A percentile compares a stretch with the other conserved stretches of the same genome.
These are phyloP conservation scores for Malus hybrid DNA, from an alignment of 331 rosid species.

Conservation along the genomic window DNA sequence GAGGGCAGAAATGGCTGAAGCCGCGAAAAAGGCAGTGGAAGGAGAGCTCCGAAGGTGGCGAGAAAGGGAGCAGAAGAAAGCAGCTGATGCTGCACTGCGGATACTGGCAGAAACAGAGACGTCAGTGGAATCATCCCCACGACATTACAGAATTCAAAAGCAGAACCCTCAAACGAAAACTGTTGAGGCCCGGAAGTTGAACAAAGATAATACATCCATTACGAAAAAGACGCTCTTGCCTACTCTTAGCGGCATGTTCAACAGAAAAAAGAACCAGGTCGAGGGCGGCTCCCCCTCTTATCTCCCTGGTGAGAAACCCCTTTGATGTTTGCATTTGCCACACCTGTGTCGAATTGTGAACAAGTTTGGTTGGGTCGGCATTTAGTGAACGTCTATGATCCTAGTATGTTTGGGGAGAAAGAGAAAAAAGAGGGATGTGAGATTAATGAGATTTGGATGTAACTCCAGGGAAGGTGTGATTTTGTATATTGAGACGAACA, in stretches of 20 bases:
- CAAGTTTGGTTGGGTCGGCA: conserved; percentile 33
- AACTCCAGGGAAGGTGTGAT: conserved; percentile 16
- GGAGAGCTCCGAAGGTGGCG: conserved; percentile 86
- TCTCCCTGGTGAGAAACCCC: conserved; percentile 73
- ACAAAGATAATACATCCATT: conserved; percentile 48
- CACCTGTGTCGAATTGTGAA: conserved; percentile 27
- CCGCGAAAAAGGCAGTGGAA: conserved; percentile 91
- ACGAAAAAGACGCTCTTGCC: conserved; percentile 72
- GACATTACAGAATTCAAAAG: conserved; percentile 50
- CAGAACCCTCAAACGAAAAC: conserved; percentile 41
- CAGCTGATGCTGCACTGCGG: conserved; percentile 79
- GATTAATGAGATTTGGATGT: conserved; percentile 16
- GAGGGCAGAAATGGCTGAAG: conserved; percentile 91
- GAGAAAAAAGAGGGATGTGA: neutral
- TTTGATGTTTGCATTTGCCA: conserved; percentile 34
- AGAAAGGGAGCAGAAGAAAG: conserved; percentile 87
- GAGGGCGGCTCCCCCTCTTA: conserved; percentile 77
- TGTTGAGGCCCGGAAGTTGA: conserved; percentile 42
- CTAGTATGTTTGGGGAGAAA: neutral
- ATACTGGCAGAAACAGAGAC: conserved; percentile 64
- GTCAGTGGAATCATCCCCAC: conserved; percentile 60
- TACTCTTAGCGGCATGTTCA: conserved; percentile 63
- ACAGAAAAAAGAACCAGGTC: conserved; percentile 67
- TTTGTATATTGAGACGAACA: conserved; percentile 28
- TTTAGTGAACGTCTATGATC: neutral